Conservation (phyloP, 1,284 basidiomycete genomes). For the Hemileia vastatrix region DNA sequence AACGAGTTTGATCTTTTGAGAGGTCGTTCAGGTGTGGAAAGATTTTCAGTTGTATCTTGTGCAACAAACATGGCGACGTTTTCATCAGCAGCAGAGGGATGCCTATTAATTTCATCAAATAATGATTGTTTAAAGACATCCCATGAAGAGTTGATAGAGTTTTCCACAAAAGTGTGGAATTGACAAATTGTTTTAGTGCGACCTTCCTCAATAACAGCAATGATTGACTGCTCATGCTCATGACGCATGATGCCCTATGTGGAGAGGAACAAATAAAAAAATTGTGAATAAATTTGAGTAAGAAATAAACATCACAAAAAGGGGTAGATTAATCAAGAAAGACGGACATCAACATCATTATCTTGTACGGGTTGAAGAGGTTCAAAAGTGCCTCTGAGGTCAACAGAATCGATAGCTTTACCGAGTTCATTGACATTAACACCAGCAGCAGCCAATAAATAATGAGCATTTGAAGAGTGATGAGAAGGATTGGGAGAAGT, state of each 20-base stretch:
- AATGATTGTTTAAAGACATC: slow-evolving; percentile 77
- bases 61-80: slow-evolving; percentile 21
- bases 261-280: not conserved
- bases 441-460: slow-evolving; percentile 73
- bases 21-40: slow-evolving; percentile 13
- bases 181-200: slow-evolving; percentile 66
- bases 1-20: slow-evolving; percentile 23
- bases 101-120: slow-evolving; percentile 71
- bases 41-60: slow-evolving; percentile 19
- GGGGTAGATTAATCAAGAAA: not conserved
- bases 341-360: slow-evolving; percentile 69
- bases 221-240: slow-evolving; percentile 85
- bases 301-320: not conserved
- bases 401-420: slow-evolving; percentile 68
- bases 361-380: slow-evolving; percentile 79
- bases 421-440: slow-evolving; percentile 72
- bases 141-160: slow-evolving; percentile 70
- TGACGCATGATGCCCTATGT: slow-evolving; percentile 65
- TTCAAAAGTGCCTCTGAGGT: slow-evolving; percentile 74
- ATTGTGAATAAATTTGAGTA: not conserved
- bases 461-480: slow-evolving; percentile 29
- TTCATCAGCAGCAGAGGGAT: slow-evolving; percentile 20
- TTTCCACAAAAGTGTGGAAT: slow-evolving; percentile 69
- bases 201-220: slow-evolving; percentile 84
- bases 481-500: slow-evolving; percentile 19